phyloP scores from a whole-genome alignment of 2,329 filamentous ascomycete genomes.

The Geoglossum cookeanum region DNA sequence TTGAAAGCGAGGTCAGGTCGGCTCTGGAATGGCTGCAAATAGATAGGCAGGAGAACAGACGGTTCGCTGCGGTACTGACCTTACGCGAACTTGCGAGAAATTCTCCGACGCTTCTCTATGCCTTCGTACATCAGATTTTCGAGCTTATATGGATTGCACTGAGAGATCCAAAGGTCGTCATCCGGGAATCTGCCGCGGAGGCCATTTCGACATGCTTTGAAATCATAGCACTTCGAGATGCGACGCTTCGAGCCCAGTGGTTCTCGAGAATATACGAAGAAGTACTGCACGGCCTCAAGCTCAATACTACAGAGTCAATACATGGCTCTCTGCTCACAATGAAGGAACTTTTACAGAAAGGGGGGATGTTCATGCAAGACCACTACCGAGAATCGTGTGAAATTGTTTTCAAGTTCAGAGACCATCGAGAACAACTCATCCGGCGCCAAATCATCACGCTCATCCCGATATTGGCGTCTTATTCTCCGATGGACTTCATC shows the following conservation, averaged over 20 bases:
- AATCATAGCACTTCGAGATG: slow-evolving; percentile 85
- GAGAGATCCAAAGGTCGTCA: slow-evolving; percentile 74
- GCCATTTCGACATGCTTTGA: slow-evolving; percentile 89
- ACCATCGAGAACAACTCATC: slow-evolving; percentile 76
- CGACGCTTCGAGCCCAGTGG: slow-evolving; percentile 69
- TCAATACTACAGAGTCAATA: slow-evolving; percentile 66
- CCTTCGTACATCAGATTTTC: slow-evolving; percentile 86
- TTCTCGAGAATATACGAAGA: slow-evolving; percentile 84
- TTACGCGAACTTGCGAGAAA: slow-evolving; percentile 80
- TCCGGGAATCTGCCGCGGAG: slow-evolving; percentile 78
- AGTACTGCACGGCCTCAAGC: slow-evolving; percentile 58
- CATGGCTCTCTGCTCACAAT: slow-evolving; percentile 89
- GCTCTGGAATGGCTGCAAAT: slow-evolving; percentile 94
- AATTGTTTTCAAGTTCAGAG: slow-evolving; percentile 78
- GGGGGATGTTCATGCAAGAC: slow-evolving; percentile 98
- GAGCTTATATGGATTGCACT: slow-evolving; percentile 93
- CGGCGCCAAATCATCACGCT: slow-evolving; percentile 76
- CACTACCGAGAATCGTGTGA: slow-evolving; percentile 86
- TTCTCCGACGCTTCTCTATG: slow-evolving; percentile 87
- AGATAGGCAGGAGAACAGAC: slow-evolving; percentile 77
- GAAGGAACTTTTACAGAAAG: slow-evolving; percentile 81
- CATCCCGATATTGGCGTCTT: slow-evolving; percentile 82
- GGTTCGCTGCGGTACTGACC: slow-evolving; percentile 83
- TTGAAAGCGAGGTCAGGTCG: slow-evolving; percentile 92
- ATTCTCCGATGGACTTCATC: slow-evolving; percentile 79